phyloP scores from a whole-genome alignment of 2,329 filamentous ascomycete species.

The Boeremia lycopersici region DNA sequence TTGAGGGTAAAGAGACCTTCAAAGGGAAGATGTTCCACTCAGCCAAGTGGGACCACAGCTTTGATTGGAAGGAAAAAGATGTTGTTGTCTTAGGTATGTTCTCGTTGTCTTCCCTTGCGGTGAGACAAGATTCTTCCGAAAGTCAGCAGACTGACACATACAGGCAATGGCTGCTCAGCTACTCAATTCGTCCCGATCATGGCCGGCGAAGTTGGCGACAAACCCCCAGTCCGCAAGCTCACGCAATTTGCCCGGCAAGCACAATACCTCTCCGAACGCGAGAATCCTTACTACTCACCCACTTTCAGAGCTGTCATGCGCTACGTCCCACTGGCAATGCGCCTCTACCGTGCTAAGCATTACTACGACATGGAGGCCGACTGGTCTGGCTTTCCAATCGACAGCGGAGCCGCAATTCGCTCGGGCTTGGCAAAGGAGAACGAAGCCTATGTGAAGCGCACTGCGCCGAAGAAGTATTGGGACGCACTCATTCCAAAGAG shows the following conservation, averaged over 20 bases:
- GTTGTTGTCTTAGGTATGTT: constrained; percentile 38
- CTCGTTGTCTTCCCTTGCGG: background rate
- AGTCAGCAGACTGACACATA: background rate
- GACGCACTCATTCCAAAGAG: constrained; percentile 51
- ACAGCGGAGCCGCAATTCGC: constrained; percentile 47
- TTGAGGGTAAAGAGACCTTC: constrained; percentile 55
- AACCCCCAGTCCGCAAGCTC: constrained; percentile 45
- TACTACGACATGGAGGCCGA: constrained; percentile 54
- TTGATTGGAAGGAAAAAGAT: constrained; percentile 53
- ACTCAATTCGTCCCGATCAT: constrained; percentile 57
- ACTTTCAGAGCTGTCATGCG: constrained; percentile 54
- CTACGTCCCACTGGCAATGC: constrained; percentile 54
- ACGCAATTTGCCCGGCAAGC: constrained; percentile 59
- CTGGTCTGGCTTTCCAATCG: constrained; percentile 51
- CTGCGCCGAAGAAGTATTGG: constrained; percentile 53
- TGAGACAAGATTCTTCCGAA: background rate
- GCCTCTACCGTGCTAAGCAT: constrained; percentile 51
- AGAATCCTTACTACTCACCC: constrained; percentile 50
- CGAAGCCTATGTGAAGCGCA: constrained; percentile 51
- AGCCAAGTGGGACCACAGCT: constrained; percentile 53
- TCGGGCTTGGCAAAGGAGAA: constrained; percentile 47
- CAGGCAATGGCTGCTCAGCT: constrained; percentile 56
- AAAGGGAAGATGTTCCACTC: constrained; percentile 44
- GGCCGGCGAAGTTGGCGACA: constrained; percentile 36
- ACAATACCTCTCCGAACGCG: constrained; percentile 56